phyloP scores from a whole-genome alignment of 768 basidiomycete genomes.

The Guyanaporus albipodus region DNA sequence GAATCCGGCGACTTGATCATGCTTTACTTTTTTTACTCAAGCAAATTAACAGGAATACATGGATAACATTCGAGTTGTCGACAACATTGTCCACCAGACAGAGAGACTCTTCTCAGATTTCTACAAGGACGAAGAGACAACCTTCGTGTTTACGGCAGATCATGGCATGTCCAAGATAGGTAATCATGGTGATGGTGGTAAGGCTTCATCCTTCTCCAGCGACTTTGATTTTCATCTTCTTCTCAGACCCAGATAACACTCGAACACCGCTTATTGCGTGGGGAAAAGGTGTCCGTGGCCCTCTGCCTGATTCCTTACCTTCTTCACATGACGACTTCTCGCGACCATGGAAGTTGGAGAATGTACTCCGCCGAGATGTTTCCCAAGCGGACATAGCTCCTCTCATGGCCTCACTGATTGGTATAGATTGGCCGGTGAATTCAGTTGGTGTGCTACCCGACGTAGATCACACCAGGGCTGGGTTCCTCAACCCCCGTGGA shows the following conservation, averaged over 20 bases:
- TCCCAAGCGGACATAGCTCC: slow-evolving; percentile 82
- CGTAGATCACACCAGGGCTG: slow-evolving; percentile 54
- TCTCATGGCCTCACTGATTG: slow-evolving; percentile 72
- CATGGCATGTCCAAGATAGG: slow-evolving; percentile 89
- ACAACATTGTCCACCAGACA: slow-evolving; percentile 63
- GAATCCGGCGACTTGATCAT: neutral
- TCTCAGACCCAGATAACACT: slow-evolving; percentile 78
- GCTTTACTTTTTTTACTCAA: neutral
- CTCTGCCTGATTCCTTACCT: slow-evolving; percentile 48
- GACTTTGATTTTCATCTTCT: slow-evolving; percentile 4
- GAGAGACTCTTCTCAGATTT: slow-evolving; percentile 60
- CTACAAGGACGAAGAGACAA: slow-evolving; percentile 65
- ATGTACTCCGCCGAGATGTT: slow-evolving; percentile 65
- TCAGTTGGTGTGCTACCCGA: slow-evolving; percentile 81
- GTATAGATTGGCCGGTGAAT: slow-evolving; percentile 74
- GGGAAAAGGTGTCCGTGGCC: slow-evolving; percentile 74
- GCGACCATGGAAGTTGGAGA: slow-evolving; percentile 52
- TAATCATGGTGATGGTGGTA: slow-evolving; percentile 87
- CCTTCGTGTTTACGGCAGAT: slow-evolving; percentile 81
- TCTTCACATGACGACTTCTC: slow-evolving; percentile 75
- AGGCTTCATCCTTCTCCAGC: slow-evolving; percentile 15
- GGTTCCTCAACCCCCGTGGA: slow-evolving; percentile 47
- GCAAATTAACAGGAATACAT: slow-evolving; percentile 67
- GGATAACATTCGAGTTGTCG: slow-evolving; percentile 77
- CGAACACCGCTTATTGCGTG: slow-evolving; percentile 80